A percentile compares a stretch with the other conserved stretches of the same genome.
phyloP scores from a whole-genome alignment of 1,284 basidiomycete species.

The Cutaneotrichosporon daszewskae region DNA sequence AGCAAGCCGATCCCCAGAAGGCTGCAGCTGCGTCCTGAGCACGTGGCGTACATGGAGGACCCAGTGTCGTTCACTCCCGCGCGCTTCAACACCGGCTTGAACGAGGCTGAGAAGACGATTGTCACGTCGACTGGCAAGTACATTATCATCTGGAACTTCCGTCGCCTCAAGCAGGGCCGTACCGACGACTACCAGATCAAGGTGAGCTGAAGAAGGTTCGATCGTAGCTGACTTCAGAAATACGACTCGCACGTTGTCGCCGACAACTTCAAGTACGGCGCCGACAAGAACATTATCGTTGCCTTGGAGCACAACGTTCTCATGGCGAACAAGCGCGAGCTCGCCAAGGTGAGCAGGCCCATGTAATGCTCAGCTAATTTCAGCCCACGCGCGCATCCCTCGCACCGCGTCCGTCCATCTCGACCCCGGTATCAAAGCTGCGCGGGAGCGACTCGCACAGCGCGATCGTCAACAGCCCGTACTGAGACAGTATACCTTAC shows the following conservation, averaged over 20 bases:
- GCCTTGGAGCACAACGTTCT: conserved; percentile 91
- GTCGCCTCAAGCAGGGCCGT: conserved; percentile 84
- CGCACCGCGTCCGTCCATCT: conserved; percentile 7
- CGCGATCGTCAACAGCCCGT: conserved; percentile 41
- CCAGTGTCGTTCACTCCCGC: conserved; percentile 88
- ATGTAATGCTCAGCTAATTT: background rate
- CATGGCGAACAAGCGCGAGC: conserved; percentile 85
- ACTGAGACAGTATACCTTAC: too few relatives aligned
- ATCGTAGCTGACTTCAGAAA: conserved; percentile 40
- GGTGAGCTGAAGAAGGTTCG: conserved; percentile 47
- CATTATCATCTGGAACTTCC: conserved; percentile 94
- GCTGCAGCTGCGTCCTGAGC: conserved; percentile 83
- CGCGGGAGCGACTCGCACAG: conserved; percentile 26
- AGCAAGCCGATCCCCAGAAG: conserved; percentile 88
- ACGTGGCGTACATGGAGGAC: conserved; percentile 90
- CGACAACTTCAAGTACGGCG: conserved; percentile 92
- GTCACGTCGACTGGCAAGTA: conserved; percentile 94
- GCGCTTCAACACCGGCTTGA: conserved; percentile 85
- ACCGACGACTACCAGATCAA: conserved; percentile 93
- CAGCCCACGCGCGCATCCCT: conserved; percentile 10
- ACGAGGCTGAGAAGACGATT: conserved; percentile 86
- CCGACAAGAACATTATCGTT: conserved; percentile 93
- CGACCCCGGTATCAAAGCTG: conserved; percentile 32
- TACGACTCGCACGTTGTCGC: conserved; percentile 93
- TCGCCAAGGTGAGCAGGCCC: conserved; percentile 61